A percentile compares a stretch with the other conserved stretches of the same genome.
Conservation (phyloP, 306 rosid species). For the Cicer pinnatifidum region DNA sequence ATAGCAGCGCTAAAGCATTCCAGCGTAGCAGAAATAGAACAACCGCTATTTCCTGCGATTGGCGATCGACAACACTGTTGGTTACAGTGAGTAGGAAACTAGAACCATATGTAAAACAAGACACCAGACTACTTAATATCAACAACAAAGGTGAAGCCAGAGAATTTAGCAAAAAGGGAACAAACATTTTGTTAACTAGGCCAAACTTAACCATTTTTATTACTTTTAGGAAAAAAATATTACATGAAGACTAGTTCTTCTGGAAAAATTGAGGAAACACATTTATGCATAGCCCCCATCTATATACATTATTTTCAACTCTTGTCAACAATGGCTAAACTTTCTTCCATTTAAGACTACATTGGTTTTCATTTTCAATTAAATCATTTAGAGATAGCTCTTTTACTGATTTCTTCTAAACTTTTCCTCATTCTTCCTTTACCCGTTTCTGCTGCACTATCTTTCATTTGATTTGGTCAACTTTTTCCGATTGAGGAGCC, state of each 20-base stretch:
- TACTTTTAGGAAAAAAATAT: background rate
- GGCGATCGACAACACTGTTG: too few species aligned
- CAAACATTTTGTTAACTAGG: background rate
- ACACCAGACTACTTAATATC: background rate
- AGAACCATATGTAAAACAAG: slow-evolving; percentile 5
- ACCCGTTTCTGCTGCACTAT: background rate
- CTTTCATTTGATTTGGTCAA: slow-evolving; percentile 15
- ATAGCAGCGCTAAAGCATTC: too few species aligned
- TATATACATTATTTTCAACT: background rate
- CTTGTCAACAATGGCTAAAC: slow-evolving; percentile 18
- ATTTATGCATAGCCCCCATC: background rate
- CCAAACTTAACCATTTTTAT: background rate
- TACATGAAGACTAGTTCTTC: background rate
- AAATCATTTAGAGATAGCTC: slow-evolving; percentile 9
- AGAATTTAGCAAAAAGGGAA: background rate
- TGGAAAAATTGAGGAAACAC: background rate
- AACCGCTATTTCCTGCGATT: too few species aligned
- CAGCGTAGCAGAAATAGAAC: too few species aligned
- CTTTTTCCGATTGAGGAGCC: slow-evolving; percentile 13
- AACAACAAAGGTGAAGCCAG: background rate
- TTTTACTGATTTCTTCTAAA: slow-evolving; percentile 3
- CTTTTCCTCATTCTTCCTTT: background rate
- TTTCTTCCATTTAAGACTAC: slow-evolving; percentile 22
- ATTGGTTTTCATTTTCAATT: background rate
- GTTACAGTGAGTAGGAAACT: background rate